A percentile compares a stretch with the other conserved stretches of the same genome.
These are phyloP conservation scores for Aspergillus bombycis DNA, from an alignment of 2,329 filamentous ascomycete species.

Conservation along the genomic window DNA sequence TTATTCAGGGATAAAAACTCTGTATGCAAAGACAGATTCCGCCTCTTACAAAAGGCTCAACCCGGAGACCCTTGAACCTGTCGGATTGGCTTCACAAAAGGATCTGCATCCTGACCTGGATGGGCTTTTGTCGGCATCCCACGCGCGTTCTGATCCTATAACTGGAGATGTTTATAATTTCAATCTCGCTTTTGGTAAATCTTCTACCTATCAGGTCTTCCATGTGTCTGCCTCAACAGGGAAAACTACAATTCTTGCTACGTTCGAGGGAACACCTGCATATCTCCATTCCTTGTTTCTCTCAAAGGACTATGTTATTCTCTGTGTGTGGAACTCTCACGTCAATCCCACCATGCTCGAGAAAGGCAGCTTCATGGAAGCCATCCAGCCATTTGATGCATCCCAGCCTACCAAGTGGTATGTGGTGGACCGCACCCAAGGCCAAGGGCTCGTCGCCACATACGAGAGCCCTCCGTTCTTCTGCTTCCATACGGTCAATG, in stretches of 20 bases:
- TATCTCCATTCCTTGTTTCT: constrained; percentile 87
- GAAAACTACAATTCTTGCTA: constrained; percentile 71
- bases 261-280: constrained; percentile 60
- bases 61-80: constrained; percentile 71
- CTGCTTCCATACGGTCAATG: constrained; percentile 79
- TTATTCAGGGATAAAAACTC: constrained; percentile 47
- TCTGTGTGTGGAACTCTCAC: constrained; percentile 72
- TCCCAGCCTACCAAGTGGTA: constrained; percentile 67
- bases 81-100: constrained; percentile 64
- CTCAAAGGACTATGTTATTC: constrained; percentile 68
- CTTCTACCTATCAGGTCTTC: constrained; percentile 70
- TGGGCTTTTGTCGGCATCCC: constrained; percentile 70
- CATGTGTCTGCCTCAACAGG: constrained; percentile 64
- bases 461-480: constrained; percentile 72
- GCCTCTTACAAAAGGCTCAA: constrained; percentile 64
- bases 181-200: constrained; percentile 68
- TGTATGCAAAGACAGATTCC: constrained; percentile 66
- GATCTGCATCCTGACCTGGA: constrained; percentile 68
- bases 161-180: constrained; percentile 81
- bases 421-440: constrained; percentile 68
- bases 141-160: constrained; percentile 69
- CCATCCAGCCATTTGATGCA: constrained; percentile 66
- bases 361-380: constrained; percentile 57
- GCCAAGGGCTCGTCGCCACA: constrained; percentile 67
- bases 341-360: constrained; percentile 51